phyloP scores from a whole-genome alignment of 306 rosid species.

The Trichosanthes truncata region DNA sequence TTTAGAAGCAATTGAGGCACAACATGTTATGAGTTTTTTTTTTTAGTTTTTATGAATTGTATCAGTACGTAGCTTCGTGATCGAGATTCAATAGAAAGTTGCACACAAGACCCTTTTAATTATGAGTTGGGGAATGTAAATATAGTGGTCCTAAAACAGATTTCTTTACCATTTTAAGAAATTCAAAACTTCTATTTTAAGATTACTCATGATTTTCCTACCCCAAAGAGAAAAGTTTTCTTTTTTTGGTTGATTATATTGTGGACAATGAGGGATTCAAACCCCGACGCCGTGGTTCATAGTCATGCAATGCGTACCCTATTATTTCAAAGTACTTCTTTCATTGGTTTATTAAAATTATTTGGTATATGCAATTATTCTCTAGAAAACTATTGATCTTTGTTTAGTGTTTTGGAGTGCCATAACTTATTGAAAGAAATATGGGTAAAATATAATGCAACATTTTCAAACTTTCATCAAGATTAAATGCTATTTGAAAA shows the following conservation, averaged over 20 bases:
- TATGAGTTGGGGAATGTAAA: neutral
- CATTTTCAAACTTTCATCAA: neutral
- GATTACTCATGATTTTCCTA: neutral
- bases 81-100: neutral
- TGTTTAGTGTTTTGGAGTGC: neutral
- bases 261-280: neutral
- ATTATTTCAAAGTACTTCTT: neutral
- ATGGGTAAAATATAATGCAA: neutral
- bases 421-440: neutral
- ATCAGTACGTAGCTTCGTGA: too few relatives aligned
- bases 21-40: too few relatives aligned
- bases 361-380: neutral
- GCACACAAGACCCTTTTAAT: neutral
- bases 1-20: too few relatives aligned
- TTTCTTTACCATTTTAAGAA: neutral
- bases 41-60: too few relatives aligned
- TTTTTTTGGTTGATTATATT: neutral
- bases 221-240: neutral
- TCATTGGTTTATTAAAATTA: neutral
- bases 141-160: neutral
- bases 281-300: neutral
- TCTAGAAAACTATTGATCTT: neutral
- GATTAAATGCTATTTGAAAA: neutral
- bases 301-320: neutral
- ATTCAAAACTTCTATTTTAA: neutral